Evolutionary conservation across 345 rosid genomes (phyloP).

Genomic region (Hibiscus syriacus): DNA sequence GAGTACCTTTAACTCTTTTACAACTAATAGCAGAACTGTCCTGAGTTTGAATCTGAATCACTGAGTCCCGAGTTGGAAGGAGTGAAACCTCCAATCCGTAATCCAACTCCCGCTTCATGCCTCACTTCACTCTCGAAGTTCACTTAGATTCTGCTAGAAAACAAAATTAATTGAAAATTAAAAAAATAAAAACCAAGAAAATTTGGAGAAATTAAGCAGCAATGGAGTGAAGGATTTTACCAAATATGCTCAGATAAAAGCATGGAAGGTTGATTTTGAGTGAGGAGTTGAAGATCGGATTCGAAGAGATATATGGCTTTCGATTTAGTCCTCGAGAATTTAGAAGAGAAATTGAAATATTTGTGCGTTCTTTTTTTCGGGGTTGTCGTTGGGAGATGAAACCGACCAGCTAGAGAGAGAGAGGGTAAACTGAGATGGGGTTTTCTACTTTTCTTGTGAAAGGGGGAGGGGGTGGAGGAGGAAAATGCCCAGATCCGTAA

Average conservation of each 20-base stretch:
- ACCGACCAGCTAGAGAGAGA: not conserved
- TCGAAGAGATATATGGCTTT: constrained; percentile 1
- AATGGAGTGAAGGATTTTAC: not conserved
- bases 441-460: too few species aligned
- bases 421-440: not conserved
- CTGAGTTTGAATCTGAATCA: constrained; percentile 24
- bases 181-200: not conserved
- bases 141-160: constrained; percentile 10
- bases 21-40: constrained; percentile 29
- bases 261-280: constrained; percentile 1
- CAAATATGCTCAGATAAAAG: not conserved
- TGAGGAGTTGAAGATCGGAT: not conserved
- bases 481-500: constrained; percentile 2
- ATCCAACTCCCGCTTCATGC: constrained; percentile 56
- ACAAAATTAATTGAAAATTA: not conserved
- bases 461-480: not conserved
- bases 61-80: constrained; percentile 27
- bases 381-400: constrained; percentile 4
- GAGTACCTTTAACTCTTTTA: constrained; percentile 52
- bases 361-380: not conserved
- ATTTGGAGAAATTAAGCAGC: not conserved
- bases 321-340: not conserved
- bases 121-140: constrained; percentile 23
- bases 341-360: not conserved
- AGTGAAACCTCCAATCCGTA: constrained; percentile 23